Evolutionary conservation across 192 early-diverging fungal genomes (phyloP).

Genomic region (Rhizoclosmatium sp.): DNA sequence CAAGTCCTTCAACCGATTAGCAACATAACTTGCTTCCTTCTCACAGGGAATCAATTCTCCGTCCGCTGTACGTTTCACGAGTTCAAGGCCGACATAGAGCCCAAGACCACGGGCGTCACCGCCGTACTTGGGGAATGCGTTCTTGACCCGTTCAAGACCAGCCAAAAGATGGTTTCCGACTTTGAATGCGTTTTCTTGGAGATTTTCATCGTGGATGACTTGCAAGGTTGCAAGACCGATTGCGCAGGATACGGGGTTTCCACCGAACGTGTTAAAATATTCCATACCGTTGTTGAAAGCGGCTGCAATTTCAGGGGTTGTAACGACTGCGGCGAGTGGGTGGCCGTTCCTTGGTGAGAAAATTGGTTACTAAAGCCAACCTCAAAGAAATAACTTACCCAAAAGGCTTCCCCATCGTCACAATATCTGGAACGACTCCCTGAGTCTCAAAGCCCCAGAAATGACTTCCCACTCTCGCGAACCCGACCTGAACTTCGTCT

Average conservation of each 20-base stretch:
- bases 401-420: background rate
- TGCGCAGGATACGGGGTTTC: background rate
- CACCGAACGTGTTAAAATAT: background rate
- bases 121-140: background rate
- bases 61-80: background rate
- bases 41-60: background rate
- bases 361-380: too few species aligned
- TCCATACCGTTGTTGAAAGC: background rate
- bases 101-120: background rate
- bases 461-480: background rate
- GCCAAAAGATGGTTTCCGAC: background rate
- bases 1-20: background rate
- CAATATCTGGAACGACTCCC: background rate
- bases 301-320: background rate
- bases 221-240: background rate
- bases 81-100: background rate
- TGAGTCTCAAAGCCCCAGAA: background rate
- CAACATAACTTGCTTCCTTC: background rate
- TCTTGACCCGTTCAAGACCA: background rate
- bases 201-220: background rate
- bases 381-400: too few species aligned
- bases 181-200: background rate
- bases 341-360: background rate
- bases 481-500: background rate
- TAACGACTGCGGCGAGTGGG: background rate